A percentile compares a stretch with the other conserved stretches of the same genome.
phyloP scores from a whole-genome alignment of 2,329 filamentous ascomycete species.

The Dactylellina drechsleri region DNA sequence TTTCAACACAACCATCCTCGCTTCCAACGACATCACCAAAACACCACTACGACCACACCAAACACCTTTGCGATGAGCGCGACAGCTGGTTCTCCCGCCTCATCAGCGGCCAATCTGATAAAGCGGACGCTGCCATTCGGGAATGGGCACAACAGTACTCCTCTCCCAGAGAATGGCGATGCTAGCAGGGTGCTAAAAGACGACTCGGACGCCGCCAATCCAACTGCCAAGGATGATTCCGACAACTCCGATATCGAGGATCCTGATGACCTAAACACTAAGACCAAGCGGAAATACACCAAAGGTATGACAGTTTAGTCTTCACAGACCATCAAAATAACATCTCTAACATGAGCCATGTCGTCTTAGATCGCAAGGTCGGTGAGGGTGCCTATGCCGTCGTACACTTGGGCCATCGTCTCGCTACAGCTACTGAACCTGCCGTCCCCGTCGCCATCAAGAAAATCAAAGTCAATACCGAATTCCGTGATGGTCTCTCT shows the following conservation, averaged over 20 bases:
- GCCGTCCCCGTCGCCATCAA: constrained; percentile 85
- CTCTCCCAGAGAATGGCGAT: constrained; percentile 38
- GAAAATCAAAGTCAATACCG: constrained; percentile 86
- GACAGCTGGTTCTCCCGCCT: constrained; percentile 42
- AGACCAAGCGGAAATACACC: constrained; percentile 86
- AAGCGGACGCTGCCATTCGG: constrained; percentile 41
- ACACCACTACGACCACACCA: background rate
- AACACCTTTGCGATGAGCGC: constrained; percentile 42
- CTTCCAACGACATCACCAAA: constrained; percentile 6
- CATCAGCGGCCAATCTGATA: constrained; percentile 19
- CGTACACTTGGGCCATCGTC: constrained; percentile 87
- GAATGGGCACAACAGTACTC: constrained; percentile 31
- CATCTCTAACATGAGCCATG: background rate
- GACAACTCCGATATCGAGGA: constrained; percentile 55
- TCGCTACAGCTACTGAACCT: constrained; percentile 69
- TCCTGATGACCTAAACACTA: constrained; percentile 81
- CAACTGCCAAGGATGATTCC: constrained; percentile 69
- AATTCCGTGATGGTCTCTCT: constrained; percentile 89
- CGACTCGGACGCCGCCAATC: constrained; percentile 69
- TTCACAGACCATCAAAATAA: background rate
- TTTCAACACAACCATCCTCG: constrained; percentile 35
- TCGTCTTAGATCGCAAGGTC: constrained; percentile 77
- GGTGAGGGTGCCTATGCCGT: constrained; percentile 97
- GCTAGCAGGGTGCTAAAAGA: constrained; percentile 52
- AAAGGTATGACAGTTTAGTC: constrained; percentile 69